A percentile compares a stretch with the other conserved stretches of the same genome.
phyloP scores from a whole-genome alignment of 1,284 basidiomycete genomes.

The Pascua sp. region DNA sequence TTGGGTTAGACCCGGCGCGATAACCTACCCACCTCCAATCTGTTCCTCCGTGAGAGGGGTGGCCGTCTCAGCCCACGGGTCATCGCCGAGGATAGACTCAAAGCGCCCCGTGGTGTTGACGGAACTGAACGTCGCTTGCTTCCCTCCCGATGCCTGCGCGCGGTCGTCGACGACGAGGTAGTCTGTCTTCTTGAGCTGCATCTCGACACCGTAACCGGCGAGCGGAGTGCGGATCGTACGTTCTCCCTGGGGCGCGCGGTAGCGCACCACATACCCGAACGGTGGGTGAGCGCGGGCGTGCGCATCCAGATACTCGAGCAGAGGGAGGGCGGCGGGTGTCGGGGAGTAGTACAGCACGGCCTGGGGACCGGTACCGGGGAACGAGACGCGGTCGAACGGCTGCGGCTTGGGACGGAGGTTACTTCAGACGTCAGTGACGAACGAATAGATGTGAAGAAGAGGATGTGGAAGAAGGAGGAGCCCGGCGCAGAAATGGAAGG shows the following conservation, averaged over 20 bases:
- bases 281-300: conserved; percentile 53
- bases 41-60: conserved; percentile 65
- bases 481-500: no score
- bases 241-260: conserved; percentile 51
- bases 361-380: conserved; percentile 50
- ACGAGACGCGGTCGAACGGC: conserved; percentile 64
- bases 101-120: conserved; percentile 12
- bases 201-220: conserved; percentile 82
- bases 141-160: conserved; percentile 9
- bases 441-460: no score
- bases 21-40: conserved; percentile 56
- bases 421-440: no score
- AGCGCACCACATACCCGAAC: conserved; percentile 72
- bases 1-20: neutral
- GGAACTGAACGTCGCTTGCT: conserved; percentile 6
- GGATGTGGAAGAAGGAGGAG: no score
- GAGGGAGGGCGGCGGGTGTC: conserved; percentile 57
- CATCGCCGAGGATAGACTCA: conserved; percentile 30
- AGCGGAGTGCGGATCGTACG: conserved; percentile 52
- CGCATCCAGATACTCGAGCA: conserved; percentile 63
- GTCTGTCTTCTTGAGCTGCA: conserved; percentile 96
- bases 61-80: conserved; percentile 54
- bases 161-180: conserved; percentile 92
- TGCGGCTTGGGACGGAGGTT: no score
- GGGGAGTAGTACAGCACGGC: conserved; percentile 70